phyloP scores from a whole-genome alignment of 1,284 basidiomycete genomes.

The Ceratobasidium papillatum region DNA sequence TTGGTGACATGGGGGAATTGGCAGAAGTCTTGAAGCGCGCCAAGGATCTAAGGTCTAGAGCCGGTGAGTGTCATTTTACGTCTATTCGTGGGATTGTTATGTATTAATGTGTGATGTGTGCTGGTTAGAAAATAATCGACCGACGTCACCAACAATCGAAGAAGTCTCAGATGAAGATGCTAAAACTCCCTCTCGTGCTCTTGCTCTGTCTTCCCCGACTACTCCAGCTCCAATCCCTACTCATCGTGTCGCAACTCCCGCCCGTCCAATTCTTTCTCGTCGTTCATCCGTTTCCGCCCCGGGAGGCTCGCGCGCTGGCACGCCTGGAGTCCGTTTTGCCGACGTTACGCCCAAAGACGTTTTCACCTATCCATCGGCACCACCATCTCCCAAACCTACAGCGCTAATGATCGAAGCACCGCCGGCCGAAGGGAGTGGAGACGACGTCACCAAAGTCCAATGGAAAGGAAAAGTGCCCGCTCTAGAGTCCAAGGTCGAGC shows the following conservation, averaged over 20 bases:
- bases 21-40: conserved; percentile 66
- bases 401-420: conserved; percentile 60
- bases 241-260: conserved; percentile 23
- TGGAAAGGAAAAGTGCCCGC: conserved; percentile 34
- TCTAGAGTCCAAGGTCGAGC: neutral
- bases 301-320: neutral
- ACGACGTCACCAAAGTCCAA: conserved; percentile 25
- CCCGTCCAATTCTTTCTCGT: conserved; percentile 3
- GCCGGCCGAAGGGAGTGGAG: conserved; percentile 55
- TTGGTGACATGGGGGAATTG: conserved; percentile 71
- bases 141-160: conserved; percentile 24
- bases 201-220: neutral
- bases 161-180: conserved; percentile 38
- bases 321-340: conserved; percentile 62
- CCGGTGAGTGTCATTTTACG: conserved; percentile 41
- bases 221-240: neutral
- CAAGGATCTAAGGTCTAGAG: conserved; percentile 58
- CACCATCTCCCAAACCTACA: conserved; percentile 69
- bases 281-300: conserved; percentile 41
- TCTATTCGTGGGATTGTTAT: conserved; percentile 4
- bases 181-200: neutral
- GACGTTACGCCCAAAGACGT: conserved; percentile 64
- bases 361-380: conserved; percentile 80
- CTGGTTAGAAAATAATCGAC: conserved; percentile 8
- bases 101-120: conserved; percentile 30